Evolutionary conservation across 441 rosid species (phyloP).

Genomic region (Adansonia gregorii): DNA sequence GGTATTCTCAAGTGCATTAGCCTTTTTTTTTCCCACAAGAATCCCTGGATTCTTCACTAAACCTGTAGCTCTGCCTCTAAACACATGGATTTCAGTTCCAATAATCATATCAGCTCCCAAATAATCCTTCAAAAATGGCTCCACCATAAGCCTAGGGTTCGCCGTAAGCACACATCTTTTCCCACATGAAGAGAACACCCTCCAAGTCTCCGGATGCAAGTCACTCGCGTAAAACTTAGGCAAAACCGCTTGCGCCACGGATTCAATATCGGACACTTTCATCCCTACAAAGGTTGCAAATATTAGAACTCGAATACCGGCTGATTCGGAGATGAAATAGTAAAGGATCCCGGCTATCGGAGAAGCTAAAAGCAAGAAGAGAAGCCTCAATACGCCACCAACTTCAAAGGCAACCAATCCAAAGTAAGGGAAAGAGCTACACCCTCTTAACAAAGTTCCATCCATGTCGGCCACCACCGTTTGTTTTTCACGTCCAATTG

Average conservation of each 20-base stretch:
- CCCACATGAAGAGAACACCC: constrained; percentile 59
- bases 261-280: constrained; percentile 46
- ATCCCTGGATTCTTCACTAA: constrained; percentile 47
- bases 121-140: constrained; percentile 50
- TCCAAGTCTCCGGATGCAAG: constrained; percentile 56
- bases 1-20: constrained; percentile 39
- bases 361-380: constrained; percentile 51
- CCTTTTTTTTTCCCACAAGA: constrained; percentile 54
- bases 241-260: constrained; percentile 52
- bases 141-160: constrained; percentile 58
- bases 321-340: constrained; percentile 51
- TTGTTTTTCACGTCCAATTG: constrained; percentile 51
- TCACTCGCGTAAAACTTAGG: constrained; percentile 57
- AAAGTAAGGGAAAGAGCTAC: constrained; percentile 61
- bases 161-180: constrained; percentile 53
- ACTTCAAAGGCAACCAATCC: constrained; percentile 58
- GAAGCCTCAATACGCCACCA: constrained; percentile 54
- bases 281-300: constrained; percentile 46
- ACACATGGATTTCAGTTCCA: constrained; percentile 52
- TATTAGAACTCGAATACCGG: constrained; percentile 47
- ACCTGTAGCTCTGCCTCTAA: constrained; percentile 57
- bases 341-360: constrained; percentile 51
- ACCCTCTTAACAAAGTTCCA: constrained; percentile 51
- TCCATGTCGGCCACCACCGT: constrained; percentile 61
- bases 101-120: constrained; percentile 54